A percentile compares a stretch with the other conserved stretches of the same genome.
phyloP scores from a whole-genome alignment of 345 rosid genomes.

The Psidium guajava region DNA sequence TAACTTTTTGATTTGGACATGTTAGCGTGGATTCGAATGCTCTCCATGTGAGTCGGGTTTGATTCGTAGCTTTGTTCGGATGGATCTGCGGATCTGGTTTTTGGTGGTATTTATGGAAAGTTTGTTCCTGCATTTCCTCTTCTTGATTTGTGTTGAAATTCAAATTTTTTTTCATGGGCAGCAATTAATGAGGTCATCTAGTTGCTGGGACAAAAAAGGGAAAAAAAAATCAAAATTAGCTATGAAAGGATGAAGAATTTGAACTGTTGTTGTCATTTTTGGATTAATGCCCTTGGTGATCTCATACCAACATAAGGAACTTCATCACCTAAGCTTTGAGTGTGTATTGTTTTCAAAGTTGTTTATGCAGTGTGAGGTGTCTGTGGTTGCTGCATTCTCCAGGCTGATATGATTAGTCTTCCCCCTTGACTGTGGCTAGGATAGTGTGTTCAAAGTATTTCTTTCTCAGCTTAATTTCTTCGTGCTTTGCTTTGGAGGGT shows the following conservation, averaged over 20 bases:
- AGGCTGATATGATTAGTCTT: not conserved
- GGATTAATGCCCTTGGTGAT: not conserved
- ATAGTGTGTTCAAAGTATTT: not conserved
- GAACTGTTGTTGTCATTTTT: not conserved
- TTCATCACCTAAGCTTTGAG: not conserved
- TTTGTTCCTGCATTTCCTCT: not conserved
- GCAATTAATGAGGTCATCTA: not conserved
- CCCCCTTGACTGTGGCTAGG: not conserved
- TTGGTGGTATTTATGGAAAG: not conserved
- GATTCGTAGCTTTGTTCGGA: not conserved
- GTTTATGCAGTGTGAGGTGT: not conserved
- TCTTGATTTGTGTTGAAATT: not conserved
- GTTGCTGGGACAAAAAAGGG: not conserved
- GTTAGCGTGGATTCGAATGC: not conserved
- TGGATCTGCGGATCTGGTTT: not conserved
- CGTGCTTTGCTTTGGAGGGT: not conserved
- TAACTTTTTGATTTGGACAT: not conserved
- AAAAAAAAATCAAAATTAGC: not conserved
- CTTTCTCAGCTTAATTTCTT: not conserved
- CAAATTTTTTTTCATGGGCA: not conserved
- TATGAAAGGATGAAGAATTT: not conserved
- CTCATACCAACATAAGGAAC: not conserved
- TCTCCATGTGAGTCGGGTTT: not conserved
- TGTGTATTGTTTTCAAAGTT: not conserved
- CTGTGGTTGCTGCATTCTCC: not conserved